Conservation (phyloP, 139 green algal species). For the Micractinium conductrix region DNA sequence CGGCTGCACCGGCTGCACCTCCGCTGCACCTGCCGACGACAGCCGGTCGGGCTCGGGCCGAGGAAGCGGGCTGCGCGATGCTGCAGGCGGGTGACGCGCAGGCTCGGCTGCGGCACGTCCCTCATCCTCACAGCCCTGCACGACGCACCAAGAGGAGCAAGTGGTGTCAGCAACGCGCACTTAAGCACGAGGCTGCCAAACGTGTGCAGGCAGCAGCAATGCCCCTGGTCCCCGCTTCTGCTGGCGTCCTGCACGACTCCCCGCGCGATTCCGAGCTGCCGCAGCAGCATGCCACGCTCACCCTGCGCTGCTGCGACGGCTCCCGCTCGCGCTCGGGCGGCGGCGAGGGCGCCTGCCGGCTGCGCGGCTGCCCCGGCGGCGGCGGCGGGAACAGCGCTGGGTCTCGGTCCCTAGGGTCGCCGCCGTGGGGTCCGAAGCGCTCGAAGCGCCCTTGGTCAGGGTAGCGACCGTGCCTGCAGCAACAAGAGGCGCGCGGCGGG, state of each 20-base stretch:
- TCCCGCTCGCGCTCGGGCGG: not conserved
- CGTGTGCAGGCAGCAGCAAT: not conserved
- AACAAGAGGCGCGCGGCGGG: not conserved
- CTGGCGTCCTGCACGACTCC: no score
- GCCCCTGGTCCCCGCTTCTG: not conserved
- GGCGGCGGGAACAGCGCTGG: conserved; percentile 20
- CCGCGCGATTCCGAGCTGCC: no score
- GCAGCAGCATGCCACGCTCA: not conserved
- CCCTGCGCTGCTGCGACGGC: not conserved
- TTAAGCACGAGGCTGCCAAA: not conserved
- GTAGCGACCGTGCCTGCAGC: not conserved
- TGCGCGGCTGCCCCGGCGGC: not conserved
- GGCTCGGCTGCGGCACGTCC: not conserved
- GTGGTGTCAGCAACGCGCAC: not conserved
- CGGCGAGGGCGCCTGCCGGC: not conserved
- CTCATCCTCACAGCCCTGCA: not conserved
- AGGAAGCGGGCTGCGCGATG: not conserved
- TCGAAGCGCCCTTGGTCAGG: not conserved
- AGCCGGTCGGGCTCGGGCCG: not conserved
- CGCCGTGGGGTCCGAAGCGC: no score
- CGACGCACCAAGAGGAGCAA: not conserved
- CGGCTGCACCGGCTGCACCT: not conserved
- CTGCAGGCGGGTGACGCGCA: not conserved
- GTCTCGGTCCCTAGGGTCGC: not conserved
- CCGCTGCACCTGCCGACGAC: not conserved